Base-by-base conservation (phyloP, 2,329 filamentous ascomycete genomes). In the Paracorniculantispora psalliotae region DNA sequence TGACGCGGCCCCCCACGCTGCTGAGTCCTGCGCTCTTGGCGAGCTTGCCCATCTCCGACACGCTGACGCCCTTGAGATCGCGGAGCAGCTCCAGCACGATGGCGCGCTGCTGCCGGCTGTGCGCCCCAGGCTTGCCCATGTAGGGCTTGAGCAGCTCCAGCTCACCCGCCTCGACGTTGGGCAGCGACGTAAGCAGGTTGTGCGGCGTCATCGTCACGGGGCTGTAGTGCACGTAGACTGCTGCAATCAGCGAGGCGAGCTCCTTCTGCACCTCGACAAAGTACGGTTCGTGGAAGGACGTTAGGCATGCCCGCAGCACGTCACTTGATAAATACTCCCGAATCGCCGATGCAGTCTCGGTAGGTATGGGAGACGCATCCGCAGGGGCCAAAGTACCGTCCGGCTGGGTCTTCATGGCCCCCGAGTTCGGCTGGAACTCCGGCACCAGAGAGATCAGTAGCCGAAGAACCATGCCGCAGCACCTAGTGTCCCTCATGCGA, bases 261-360 rank as follows among this genome's bases (percentile, higher is more conserved):
- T 99, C 92, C 70, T 92, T 93, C 68, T 99, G 94, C 62, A 96
- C 84, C 65, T 99, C 94, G 35, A 97, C 92, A 73, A 97, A 99
- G 73, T 97, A 97, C 0, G 91, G 88, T 65, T 99, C 94, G 73
- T 97, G 90, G 53, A 99, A 85, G 2, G 90, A 96, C 1, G 88
- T 90, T 70, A 97, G 90, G 67, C 90, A 93, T 0, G 92, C 91
- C 75, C 92, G 91, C 52, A 99, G 82, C 2, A 97, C 91, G 64
- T 96, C 90, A 5, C 86, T 86, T 55, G 87, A 91, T 68, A 97
- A 92, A 72, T 92, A 99, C 68, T 96, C 91, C 55, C 92, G 87
- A 62, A 97, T 90, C 8, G 81, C 88, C 8, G 81, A 75, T 1
- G 85, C 80, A 15, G 86, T 85, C 28, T 79, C 75, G 0, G 75